Percentiles rank a stretch among this genome's conserved stretches.
Evolutionary conservation across 1,139 yeast species (phyloP).

Genomic region (Blastobotrys arbuscula): DNA sequence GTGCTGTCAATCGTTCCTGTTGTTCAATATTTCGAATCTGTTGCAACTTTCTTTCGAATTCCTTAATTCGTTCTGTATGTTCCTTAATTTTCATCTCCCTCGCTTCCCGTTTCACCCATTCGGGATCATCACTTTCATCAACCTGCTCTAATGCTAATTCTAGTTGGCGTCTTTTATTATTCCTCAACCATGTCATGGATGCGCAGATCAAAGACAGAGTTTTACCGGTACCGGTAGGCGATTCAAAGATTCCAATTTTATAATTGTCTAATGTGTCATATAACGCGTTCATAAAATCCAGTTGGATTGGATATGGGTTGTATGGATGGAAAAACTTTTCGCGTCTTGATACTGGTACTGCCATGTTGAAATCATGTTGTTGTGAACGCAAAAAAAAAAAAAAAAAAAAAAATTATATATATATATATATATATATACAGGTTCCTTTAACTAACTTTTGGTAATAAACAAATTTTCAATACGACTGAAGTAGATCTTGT

Average conservation of each 20-base stretch:
- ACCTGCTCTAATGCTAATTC: slow-evolving; percentile 17
- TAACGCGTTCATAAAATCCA: slow-evolving; percentile 68
- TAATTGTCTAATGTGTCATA: slow-evolving; percentile 56
- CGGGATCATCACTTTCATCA: slow-evolving; percentile 43
- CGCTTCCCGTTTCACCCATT: slow-evolving; percentile 36
- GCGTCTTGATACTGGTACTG: too few relatives aligned
- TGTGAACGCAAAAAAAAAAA: too few relatives aligned
- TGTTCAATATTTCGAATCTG: slow-evolving; percentile 23
- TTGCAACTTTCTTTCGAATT: slow-evolving; percentile 38
- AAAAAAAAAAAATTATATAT: not conserved
- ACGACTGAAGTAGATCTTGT: too few relatives aligned
- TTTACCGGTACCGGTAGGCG: slow-evolving; percentile 96
- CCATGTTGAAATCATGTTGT: too few relatives aligned
- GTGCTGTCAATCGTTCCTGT: slow-evolving; percentile 16
- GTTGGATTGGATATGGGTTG: slow-evolving; percentile 72
- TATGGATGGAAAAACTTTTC: slow-evolving; percentile 64
- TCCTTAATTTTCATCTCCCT: slow-evolving; percentile 28
- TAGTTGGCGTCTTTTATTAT: slow-evolving; percentile 40
- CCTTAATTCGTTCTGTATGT: slow-evolving; percentile 33
- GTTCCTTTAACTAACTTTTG: too few relatives aligned
- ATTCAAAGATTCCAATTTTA: slow-evolving; percentile 79
- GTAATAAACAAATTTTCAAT: too few relatives aligned
- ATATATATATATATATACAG: not conserved
- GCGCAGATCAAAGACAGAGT: slow-evolving; percentile 84
- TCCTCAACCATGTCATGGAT: slow-evolving; percentile 78